phyloP scores from a whole-genome alignment of 2,329 filamentous ascomycete species.

The Xylariaceae sp. region DNA sequence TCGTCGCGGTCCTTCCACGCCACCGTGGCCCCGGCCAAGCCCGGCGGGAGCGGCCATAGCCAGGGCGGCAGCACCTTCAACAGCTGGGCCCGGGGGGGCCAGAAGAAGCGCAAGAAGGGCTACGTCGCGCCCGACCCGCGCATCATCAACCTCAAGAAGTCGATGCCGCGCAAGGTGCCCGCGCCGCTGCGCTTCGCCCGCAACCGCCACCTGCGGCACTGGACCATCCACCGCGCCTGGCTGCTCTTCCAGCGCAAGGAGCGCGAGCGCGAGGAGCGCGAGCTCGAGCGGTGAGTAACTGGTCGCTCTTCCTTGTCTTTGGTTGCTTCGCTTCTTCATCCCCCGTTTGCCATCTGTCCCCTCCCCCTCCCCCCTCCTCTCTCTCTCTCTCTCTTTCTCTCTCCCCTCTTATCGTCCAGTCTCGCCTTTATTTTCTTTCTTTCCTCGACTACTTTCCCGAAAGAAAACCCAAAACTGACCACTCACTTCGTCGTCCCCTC shows the following conservation, averaged over 20 bases:
- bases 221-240: conserved; percentile 98
- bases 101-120: conserved; percentile 18
- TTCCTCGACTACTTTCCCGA: too few species aligned
- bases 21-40: conserved; percentile 4
- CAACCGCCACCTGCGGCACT: conserved; percentile 82
- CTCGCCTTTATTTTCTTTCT: too few species aligned
- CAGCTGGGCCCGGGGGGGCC: conserved; percentile 9
- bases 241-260: conserved; percentile 67
- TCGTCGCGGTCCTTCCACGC: conserved; percentile 16
- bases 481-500: too few species aligned
- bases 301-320: conserved; percentile 27
- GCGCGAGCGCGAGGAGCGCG: conserved; percentile 54
- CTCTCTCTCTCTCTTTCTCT: too few species aligned
- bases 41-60: conserved; percentile 8
- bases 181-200: conserved; percentile 81
- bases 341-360: too few species aligned
- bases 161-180: conserved; percentile 44
- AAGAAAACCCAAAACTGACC: too few species aligned
- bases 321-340: too few species aligned
- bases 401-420: too few species aligned
- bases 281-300: conserved; percentile 60
- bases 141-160: conserved; percentile 36
- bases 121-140: conserved; percentile 32
- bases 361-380: too few species aligned
- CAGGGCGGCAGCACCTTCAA: conserved; percentile 8